Percentiles rank a stretch among this genome's conserved stretches.
These are phyloP conservation scores for Aspergillus fumigatiaffinis DNA, from an alignment of 2,329 filamentous ascomycete genomes.

Conservation along the genomic window DNA sequence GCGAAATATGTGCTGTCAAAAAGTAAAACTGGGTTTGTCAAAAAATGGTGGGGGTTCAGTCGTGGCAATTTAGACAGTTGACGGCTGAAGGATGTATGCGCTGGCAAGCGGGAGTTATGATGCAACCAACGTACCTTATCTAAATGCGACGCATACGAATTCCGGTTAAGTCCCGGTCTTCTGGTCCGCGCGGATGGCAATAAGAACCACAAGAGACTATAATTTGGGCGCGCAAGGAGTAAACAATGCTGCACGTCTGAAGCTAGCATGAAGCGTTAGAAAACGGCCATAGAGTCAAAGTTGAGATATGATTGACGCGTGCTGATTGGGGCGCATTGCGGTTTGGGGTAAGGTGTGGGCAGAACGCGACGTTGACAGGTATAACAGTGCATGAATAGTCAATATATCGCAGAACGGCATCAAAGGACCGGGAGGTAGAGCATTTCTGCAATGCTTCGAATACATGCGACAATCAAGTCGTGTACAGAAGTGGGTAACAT, in stretches of 20 bases:
- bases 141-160: conserved; percentile 28
- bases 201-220: not conserved
- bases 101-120: conserved; percentile 33
- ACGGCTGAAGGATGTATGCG: conserved; percentile 36
- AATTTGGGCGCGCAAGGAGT: not conserved
- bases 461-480: conserved; percentile 4
- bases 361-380: conserved; percentile 14
- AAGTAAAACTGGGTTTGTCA: conserved; percentile 8
- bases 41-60: conserved; percentile 18
- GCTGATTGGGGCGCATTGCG: conserved; percentile 20
- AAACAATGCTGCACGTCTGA: conserved; percentile 7
- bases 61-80: conserved; percentile 26
- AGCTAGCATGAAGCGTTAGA: conserved; percentile 11
- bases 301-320: conserved; percentile 19
- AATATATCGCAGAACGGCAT: conserved; percentile 1
- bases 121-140: conserved; percentile 38
- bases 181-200: conserved; percentile 12
- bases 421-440: not conserved
- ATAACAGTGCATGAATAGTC: conserved; percentile 13
- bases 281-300: conserved; percentile 3
- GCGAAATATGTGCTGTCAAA: conserved; percentile 27
- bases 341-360: conserved; percentile 7
- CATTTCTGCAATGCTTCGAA: conserved; percentile 1
- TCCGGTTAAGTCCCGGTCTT: conserved; percentile 17
- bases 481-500: conserved; percentile 3